A percentile compares a stretch with the other conserved stretches of the same genome.
phyloP scores from a whole-genome alignment of 192 early-diverging fungal species.

The Pecoramyces ruminantium region DNA sequence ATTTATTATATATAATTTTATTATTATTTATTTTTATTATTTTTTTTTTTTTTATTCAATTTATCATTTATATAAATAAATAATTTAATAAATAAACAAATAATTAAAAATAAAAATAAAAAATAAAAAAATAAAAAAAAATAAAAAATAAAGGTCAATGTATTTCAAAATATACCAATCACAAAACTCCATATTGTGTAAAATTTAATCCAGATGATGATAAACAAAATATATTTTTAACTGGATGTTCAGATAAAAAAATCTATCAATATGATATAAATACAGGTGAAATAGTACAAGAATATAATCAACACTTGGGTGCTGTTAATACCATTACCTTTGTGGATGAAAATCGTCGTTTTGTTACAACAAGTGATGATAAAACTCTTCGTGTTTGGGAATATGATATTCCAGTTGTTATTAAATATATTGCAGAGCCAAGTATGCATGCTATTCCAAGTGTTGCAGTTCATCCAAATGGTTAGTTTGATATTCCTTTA shows the following conservation, averaged over 20 bases:
- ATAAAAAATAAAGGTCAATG: slow-evolving; percentile 45
- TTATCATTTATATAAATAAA: too few species aligned
- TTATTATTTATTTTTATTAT: too few species aligned
- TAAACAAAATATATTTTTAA: slow-evolving; percentile 75
- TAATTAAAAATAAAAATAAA: not conserved
- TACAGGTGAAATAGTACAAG: slow-evolving; percentile 68
- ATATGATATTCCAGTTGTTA: slow-evolving; percentile 93
- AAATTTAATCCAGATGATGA: slow-evolving; percentile 78
- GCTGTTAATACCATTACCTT: slow-evolving; percentile 95
- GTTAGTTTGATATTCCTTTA: too few species aligned
- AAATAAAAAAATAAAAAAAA: not conserved
- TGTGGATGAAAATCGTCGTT: slow-evolving; percentile 81
- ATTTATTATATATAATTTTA: too few species aligned
- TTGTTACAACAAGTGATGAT: slow-evolving; percentile 92
- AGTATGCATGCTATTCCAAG: slow-evolving; percentile 94
- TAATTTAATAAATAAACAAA: too few species aligned
- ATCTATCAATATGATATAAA: slow-evolving; percentile 66
- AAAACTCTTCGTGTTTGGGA: slow-evolving; percentile 96
- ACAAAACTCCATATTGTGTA: slow-evolving; percentile 71
- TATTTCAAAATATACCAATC: slow-evolving; percentile 52
- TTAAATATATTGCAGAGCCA: slow-evolving; percentile 92
- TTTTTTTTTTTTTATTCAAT: too few species aligned
- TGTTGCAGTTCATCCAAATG: slow-evolving; percentile 69
- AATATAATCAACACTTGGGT: slow-evolving; percentile 94
- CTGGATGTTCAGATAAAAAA: slow-evolving; percentile 85